These are phyloP conservation scores for Nicotiana noctiflora DNA, from an alignment of 257 asterid species.

Conservation along the genomic window DNA sequence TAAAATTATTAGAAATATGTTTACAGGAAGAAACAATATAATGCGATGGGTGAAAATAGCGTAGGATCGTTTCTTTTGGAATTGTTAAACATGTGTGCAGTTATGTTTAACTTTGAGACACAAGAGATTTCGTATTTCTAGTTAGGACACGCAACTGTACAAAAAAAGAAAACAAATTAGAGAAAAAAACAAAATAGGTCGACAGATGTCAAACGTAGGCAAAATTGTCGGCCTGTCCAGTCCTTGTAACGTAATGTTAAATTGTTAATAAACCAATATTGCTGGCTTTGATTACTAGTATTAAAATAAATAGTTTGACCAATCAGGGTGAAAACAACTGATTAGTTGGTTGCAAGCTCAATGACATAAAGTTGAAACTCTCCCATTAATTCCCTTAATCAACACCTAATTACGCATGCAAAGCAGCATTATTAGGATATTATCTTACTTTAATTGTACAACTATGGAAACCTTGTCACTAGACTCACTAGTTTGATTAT, in stretches of 20 bases:
- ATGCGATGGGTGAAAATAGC: neutral
- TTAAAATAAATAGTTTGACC: neutral
- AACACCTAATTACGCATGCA: constrained; percentile 15
- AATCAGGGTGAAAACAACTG: neutral
- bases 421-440: neutral
- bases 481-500: neutral
- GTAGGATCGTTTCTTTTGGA: neutral
- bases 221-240: constrained; percentile 20
- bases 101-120: neutral
- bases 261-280: neutral
- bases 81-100: neutral
- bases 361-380: neutral
- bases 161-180: neutral
- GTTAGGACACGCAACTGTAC: neutral
- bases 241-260: neutral
- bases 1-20: constrained; percentile 2
- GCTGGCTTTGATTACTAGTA: neutral
- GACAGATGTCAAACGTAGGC: constrained; percentile 5
- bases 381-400: neutral
- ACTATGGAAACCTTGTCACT: constrained; percentile 1
- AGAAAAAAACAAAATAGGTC: constrained; percentile 1
- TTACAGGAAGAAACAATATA: neutral
- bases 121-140: neutral
- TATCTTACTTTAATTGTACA: neutral
- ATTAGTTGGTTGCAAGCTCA: neutral